Percentiles rank a stretch among this genome's conserved stretches.
Conservation (phyloP, 169 alveolate genomes). For the Cryptosporidium parvum region DNA sequence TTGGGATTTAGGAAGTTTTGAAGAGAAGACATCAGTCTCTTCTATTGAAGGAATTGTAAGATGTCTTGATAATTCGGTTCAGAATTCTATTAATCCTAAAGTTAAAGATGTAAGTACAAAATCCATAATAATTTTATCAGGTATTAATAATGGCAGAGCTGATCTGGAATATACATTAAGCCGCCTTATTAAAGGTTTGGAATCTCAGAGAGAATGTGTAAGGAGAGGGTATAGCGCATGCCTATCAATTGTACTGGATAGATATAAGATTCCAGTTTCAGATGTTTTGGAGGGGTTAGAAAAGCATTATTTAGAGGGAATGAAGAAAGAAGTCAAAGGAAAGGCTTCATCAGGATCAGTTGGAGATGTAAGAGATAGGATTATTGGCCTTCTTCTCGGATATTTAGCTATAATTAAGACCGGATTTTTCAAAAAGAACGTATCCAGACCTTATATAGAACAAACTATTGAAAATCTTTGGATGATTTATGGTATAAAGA, state of each 20-base stretch:
- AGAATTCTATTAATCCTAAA: background rate
- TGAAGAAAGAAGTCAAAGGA: constrained; percentile 57
- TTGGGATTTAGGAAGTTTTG: constrained; percentile 73
- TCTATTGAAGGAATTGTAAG: constrained; percentile 56
- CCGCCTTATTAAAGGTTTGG: constrained; percentile 60
- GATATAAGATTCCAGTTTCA: constrained; percentile 58
- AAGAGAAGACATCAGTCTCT: constrained; percentile 35
- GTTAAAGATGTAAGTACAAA: constrained; percentile 7
- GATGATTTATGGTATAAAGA: constrained; percentile 49
- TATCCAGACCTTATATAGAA: constrained; percentile 61
- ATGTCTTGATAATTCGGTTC: constrained; percentile 12
- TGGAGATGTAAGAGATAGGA: constrained; percentile 57
- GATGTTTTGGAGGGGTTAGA: constrained; percentile 56
- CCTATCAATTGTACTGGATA: constrained; percentile 28
- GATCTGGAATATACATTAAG: constrained; percentile 60
- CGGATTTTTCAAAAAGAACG: constrained; percentile 42
- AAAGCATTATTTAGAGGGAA: constrained; percentile 59
- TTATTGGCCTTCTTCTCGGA: constrained; percentile 63
- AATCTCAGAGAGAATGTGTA: constrained; percentile 74
- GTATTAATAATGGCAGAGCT: constrained; percentile 19
- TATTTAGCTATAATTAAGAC: constrained; percentile 37
- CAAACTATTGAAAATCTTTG: constrained; percentile 56
- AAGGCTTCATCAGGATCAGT: background rate
- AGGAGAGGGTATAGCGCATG: constrained; percentile 69
- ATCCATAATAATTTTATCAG: constrained; percentile 26